phyloP scores from a whole-genome alignment of 1,284 basidiomycete species.

The Cryptococcus wingfieldii region DNA sequence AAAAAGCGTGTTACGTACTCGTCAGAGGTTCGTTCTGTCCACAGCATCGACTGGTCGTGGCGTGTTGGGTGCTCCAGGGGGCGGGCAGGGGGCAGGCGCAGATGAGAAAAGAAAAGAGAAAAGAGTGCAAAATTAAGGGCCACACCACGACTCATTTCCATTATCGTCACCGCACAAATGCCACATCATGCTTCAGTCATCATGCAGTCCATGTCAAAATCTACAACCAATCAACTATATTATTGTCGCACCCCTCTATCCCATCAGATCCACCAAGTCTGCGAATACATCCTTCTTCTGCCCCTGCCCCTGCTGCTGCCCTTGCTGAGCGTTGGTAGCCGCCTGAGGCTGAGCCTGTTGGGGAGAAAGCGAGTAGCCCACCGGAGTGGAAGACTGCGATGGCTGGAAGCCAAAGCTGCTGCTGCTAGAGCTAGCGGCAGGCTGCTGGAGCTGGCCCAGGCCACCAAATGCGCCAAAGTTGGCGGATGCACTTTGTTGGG shows the following conservation, averaged over 20 bases:
- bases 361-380: conserved; percentile 25
- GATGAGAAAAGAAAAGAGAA: too few relatives aligned
- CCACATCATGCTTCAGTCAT: neutral
- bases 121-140: neutral
- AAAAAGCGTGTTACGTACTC: conserved; percentile 45
- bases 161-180: neutral
- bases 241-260: conserved; percentile 9
- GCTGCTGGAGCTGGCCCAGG: neutral
- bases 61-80: too few relatives aligned
- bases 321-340: conserved; percentile 4
- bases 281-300: conserved; percentile 49
- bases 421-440: neutral
- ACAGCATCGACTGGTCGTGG: conserved; percentile 38
- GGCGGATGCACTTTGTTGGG: conserved; percentile 7
- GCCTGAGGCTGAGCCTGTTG: conserved; percentile 14
- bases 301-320: conserved; percentile 16
- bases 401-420: neutral
- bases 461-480: conserved; percentile 9
- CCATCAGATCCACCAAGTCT: conserved; percentile 47
- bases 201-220: neutral
- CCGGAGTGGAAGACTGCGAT: conserved; percentile 9
- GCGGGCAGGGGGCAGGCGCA: too few relatives aligned
- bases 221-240: too few relatives aligned
- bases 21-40: conserved; percentile 48
- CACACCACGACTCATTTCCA: neutral